Conservation (phyloP, 306 rosid genomes). For the Rosa multiflora region DNA sequence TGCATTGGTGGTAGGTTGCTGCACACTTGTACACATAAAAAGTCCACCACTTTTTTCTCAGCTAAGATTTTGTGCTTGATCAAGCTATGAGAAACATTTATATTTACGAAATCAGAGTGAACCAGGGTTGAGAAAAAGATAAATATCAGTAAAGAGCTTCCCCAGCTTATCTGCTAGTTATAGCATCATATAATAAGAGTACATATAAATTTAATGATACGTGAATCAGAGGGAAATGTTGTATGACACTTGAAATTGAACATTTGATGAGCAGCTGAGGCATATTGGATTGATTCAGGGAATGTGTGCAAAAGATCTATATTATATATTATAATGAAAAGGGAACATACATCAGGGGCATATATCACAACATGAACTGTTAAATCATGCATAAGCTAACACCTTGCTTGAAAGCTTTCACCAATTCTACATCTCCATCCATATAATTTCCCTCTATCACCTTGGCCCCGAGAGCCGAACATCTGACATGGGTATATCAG, state of each 20-base stretch:
- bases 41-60: not conserved
- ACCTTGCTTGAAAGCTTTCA: not conserved
- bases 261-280: not conserved
- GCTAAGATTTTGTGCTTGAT: not conserved
- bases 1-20: not conserved
- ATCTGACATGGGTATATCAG: constrained; percentile 31
- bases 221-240: not conserved
- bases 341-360: not conserved
- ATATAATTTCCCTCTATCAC: not conserved
- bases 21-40: not conserved
- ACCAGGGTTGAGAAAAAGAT: not conserved
- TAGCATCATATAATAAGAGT: too few relatives aligned
- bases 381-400: not conserved
- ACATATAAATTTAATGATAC: not conserved
- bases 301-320: not conserved
- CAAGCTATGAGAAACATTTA: not conserved
- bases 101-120: not conserved
- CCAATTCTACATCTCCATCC: not conserved
- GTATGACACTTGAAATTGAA: not conserved
- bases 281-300: not conserved
- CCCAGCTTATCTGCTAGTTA: not conserved
- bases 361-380: not conserved
- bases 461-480: constrained; percentile 37
- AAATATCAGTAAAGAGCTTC: not conserved
- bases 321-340: not conserved